These are phyloP conservation scores for Beauveria rudraprayagi DNA, from an alignment of 2,329 filamentous ascomycete species.

Conservation along the genomic window DNA sequence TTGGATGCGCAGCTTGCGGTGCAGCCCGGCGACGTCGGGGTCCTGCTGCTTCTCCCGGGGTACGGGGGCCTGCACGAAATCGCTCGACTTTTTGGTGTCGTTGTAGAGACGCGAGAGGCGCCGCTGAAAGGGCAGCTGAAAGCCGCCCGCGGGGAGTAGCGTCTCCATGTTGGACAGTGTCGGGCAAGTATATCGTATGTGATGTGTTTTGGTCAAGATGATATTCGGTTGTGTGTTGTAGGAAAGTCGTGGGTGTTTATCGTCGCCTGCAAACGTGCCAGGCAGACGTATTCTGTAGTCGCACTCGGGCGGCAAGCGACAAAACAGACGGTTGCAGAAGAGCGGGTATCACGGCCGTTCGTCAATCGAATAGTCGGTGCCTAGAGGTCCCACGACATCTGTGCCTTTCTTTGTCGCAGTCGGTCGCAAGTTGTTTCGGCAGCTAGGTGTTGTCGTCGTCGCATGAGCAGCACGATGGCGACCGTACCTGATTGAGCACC, in stretches of 20 bases:
- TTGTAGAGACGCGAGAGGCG: constrained; percentile 67
- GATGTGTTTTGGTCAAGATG: neutral
- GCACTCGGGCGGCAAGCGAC: neutral
- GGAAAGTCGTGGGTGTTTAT: neutral
- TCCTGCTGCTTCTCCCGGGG: constrained; percentile 48
- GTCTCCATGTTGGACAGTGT: constrained; percentile 35
- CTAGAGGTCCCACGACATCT: neutral
- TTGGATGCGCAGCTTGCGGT: constrained; percentile 71
- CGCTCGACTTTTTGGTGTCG: constrained; percentile 70
- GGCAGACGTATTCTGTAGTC: neutral
- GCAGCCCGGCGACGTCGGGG: constrained; percentile 62
- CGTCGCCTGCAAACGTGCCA: neutral
- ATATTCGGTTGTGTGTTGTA: neutral
- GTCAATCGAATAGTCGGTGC: neutral
- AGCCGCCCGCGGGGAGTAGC: constrained; percentile 41
- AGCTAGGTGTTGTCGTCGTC: neutral
- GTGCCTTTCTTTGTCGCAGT: neutral
- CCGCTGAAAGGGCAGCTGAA: constrained; percentile 51
- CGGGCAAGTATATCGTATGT: neutral
- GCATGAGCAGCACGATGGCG: neutral
- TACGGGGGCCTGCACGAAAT: constrained; percentile 59
- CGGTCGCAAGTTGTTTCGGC: neutral
- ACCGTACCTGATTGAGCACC: too few species aligned
- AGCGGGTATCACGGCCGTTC: neutral
- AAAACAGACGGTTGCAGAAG: neutral